Base-by-base conservation (phyloP, 495 filamentous ascomycete genomes). In the Tuber aestivum region DNA sequence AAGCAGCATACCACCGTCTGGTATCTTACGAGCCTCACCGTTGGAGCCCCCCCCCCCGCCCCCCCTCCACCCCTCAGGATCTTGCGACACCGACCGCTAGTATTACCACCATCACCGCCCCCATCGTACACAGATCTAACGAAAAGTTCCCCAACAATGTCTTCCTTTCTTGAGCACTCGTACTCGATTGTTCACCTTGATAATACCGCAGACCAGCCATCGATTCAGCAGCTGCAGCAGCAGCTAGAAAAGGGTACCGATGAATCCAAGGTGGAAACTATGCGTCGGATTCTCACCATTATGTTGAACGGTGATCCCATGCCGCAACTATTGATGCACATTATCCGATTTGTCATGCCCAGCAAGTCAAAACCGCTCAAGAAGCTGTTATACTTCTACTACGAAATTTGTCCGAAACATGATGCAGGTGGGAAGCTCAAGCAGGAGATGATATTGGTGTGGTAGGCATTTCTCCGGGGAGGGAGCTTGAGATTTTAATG, bases 361-460 rank as follows among this genome's bases (percentile, higher is more conserved):
- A 95, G 93, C 74, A 97, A 93, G 87, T 93, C 91, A 86, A 98
- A 98, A 85, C 86, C 90, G n/a, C 87, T 99, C 81, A 99, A 99
- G 89, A 98, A 98, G 86, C 86, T 99, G 65, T 89, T 99, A 23
- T 99, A 99, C 86, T 95, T 98, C 85, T 99, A 97, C 87, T 97
- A 97, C 85, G 96, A 99, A 85, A 95, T 98, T 81, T 98, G 95
- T 84, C 96, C 96, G 40, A 99, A 99, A 84, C 91, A 91, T 65
- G 96, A 98, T 84, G 86, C 90, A 38, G 90, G 86, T 78, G 96
- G 96, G 81, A 98, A 97, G 87, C 86, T 98, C 73, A 97, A 97
- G 88, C 95, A 98, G 85, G 96, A 99, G 88, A 97, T 97, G 92
- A 98, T 99, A 84, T 87, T 99, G 82, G 96, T 99, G 79, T 98